Evolutionary conservation across 257 asterid genomes (phyloP), one percentile per base, ranked within the genome.

Genomic region (Penstemon davidsonii): DNA sequence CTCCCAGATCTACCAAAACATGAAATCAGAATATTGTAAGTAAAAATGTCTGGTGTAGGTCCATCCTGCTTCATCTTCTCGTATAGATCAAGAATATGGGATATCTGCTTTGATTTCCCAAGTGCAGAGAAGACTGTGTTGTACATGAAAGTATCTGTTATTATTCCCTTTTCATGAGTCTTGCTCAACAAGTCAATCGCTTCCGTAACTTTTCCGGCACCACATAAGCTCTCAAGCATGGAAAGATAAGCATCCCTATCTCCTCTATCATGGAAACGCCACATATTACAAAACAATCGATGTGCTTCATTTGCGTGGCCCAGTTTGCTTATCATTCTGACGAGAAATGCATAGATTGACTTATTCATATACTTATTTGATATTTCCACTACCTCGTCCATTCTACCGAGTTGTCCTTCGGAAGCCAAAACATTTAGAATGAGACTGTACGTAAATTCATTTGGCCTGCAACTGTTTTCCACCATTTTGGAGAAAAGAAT

Each of bases 231-330:
- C 85, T 87, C 96, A 68, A 93, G 70, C 96, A 93, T 87, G 59
- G 97, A 85, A 18, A 81, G 50, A 78, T 71, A 93, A 6, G 97
- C 97, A 80, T 82, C 91, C 70, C 93, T 83, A 66, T 93, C 99
- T 64, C 99, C 99, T 80, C 76, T 76, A 70, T 87, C 91, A 62
- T 90, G 96, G 82, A 90, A 93, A 66, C 60, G 78, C 99, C 97
- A 93, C 99, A 93, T 90, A 71, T 80, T 82, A 72, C 97, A 86
- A 74, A 93, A 93, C 41, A 93, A 77, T 82, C 96, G 78, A 76
- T 93, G 98, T 62, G 98, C 97, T 88, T 93, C 97, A 56, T 69
- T 78, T 25, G 96, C 86, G 69, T 90, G 90, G 18, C 98, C 98
- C 61, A 90, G 63, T 75, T 86, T 93, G 81, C 90, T 83, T 44